Percentiles rank a stretch among this genome's conserved stretches.
Conservation (phyloP, 176 grass and related monocot genomes). For the Hyparrhenia diplandra region DNA sequence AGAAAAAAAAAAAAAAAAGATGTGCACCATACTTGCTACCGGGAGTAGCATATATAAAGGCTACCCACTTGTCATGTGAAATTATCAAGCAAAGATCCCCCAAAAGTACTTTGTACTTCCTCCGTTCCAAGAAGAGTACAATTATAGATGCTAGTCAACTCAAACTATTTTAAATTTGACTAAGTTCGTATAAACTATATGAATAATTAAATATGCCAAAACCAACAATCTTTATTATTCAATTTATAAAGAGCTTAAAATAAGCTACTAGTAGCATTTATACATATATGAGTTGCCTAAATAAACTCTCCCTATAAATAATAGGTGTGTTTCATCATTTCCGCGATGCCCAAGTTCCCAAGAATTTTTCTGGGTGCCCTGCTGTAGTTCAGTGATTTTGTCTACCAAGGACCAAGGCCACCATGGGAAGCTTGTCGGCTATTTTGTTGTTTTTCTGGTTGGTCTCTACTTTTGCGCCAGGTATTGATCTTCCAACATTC, state of each 20-base stretch:
- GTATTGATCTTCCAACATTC: neutral
- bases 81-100: neutral
- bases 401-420: neutral
- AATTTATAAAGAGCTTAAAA: neutral
- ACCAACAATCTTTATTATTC: neutral
- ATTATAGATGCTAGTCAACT: neutral
- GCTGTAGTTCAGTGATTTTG: neutral
- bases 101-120: neutral
- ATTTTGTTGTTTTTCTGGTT: neutral
- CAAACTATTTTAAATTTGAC: neutral
- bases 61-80: neutral
- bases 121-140: neutral
- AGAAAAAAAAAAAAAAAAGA: neutral
- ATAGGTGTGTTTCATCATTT: too few relatives aligned
- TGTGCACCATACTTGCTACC: neutral
- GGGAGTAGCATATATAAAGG: neutral
- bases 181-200: neutral
- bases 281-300: neutral
- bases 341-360: neutral
- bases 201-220: neutral
- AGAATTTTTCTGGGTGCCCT: neutral
- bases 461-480: neutral
- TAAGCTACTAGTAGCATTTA: neutral
- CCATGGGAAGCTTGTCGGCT: neutral
- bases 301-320: neutral